Evolutionary conservation across 495 filamentous ascomycete genomes (phyloP).

Genomic region (Cladorrhinum samala): DNA sequence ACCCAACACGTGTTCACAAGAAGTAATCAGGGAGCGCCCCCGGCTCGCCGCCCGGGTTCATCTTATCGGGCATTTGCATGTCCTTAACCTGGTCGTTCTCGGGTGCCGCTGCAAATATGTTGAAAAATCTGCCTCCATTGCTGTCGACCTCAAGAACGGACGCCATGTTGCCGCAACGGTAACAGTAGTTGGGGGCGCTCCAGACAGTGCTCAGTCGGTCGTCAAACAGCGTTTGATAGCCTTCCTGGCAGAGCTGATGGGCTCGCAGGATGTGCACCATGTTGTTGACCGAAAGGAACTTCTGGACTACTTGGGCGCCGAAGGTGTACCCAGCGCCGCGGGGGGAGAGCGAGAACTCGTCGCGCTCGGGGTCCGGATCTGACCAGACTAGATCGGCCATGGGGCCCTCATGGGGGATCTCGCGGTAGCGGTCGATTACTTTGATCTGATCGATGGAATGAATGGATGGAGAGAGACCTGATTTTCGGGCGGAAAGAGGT

Average conservation of each 20-base stretch:
- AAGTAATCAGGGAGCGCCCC: conserved; percentile 53
- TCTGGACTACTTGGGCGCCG: conserved; percentile 92
- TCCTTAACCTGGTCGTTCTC: conserved; percentile 92
- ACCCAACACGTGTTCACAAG: conserved; percentile 29
- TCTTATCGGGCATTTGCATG: conserved; percentile 53
- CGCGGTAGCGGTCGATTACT: conserved; percentile 95
- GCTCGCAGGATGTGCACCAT: conserved; percentile 96
- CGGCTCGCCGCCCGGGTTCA: conserved; percentile 41
- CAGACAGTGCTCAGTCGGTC: conserved; percentile 92
- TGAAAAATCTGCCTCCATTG: conserved; percentile 85
- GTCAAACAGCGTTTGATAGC: conserved; percentile 92
- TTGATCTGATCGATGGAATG: conserved; percentile 99
- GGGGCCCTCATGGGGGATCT: conserved; percentile 96
- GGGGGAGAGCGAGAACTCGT: conserved; percentile 92
- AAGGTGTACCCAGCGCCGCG: conserved; percentile 96
- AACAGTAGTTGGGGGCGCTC: conserved; percentile 97
- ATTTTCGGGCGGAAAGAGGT: not conserved
- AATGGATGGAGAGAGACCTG: conserved; percentile 85
- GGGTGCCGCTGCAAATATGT: conserved; percentile 93
- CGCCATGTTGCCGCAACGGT: conserved; percentile 93
- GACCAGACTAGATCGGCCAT: conserved; percentile 99
- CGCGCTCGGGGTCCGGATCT: conserved; percentile 88
- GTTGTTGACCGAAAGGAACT: conserved; percentile 92
- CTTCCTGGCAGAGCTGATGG: conserved; percentile 96
- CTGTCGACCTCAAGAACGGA: conserved; percentile 94